Base-by-base conservation (phyloP, 306 rosid genomes). In the Parietaria judaica region DNA sequence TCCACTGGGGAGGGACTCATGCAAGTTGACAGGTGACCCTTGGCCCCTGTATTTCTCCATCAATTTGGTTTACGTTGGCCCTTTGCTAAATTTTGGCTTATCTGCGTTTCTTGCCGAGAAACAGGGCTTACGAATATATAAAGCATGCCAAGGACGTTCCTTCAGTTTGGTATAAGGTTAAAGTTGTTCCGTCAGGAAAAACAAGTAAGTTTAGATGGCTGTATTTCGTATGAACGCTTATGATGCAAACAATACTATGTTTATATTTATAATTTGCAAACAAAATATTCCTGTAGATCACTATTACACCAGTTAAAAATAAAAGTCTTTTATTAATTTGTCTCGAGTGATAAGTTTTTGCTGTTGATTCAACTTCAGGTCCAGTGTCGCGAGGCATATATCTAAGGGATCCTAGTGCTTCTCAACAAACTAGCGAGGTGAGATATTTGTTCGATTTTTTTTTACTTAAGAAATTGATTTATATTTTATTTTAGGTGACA, bases 21-120 rank as follows among this genome's bases (percentile, higher is more conserved):
- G 99, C 99, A 86, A 88, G 88, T 92, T 79, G 96, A 92, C 87
- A 92, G 80, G 99, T 92, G 51, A 80, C 64, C 66, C 54, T 71
- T 75, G 54, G 66, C 61, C 53, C 69, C 66, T 64, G 64, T 50
- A 56, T 74, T 57, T 71, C 60, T 36, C 60, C 70, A 68, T 51
- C 52, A 36, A 16, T 58, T 48, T 39, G 61, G 9, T 46, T 34
- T 63, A 56, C 4, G 23, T 53, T 39, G 36, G 38, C 13, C 14
- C 31, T 7, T 45, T 44, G n/a, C 41, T 5, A 14, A 56, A 38
- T 50, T 39, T 51, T 58, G 11, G 50, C 34, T 41, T 15, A 71
- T 66, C 46, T 61, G 35, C 44, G 47, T 64, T 36, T 45, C 54
- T 68, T 70, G 39, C 59, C 75, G 58, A 63, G 57, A 63, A 76